A percentile compares a stretch with the other conserved stretches of the same genome.
Evolutionary conservation across 345 rosid species (phyloP).

Genomic region (Syzygium oleosum): DNA sequence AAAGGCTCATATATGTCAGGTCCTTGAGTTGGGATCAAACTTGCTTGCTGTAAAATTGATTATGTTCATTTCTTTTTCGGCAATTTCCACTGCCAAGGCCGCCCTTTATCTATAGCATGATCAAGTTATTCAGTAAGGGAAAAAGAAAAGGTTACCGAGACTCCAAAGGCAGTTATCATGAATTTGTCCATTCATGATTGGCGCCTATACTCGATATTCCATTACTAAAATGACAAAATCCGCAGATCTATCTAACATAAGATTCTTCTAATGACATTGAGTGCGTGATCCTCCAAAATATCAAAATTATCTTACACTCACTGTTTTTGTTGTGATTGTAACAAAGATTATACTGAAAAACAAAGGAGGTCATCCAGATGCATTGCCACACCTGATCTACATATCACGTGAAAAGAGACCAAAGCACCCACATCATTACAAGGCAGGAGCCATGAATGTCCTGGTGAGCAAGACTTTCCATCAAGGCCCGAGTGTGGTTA

Average conservation of each 20-base stretch:
- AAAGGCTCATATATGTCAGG: neutral
- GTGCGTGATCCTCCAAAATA: neutral
- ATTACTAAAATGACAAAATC: neutral
- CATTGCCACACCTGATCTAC: constrained; percentile 50
- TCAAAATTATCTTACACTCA: neutral
- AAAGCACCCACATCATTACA: constrained; percentile 44
- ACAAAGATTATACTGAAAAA: constrained; percentile 51
- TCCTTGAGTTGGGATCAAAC: no score
- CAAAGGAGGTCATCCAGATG: constrained; percentile 15
- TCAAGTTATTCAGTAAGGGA: no score
- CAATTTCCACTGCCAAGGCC: no score
- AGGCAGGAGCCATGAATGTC: constrained; percentile 82
- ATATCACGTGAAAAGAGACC: constrained; percentile 60
- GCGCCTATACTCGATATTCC: neutral
- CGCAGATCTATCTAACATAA: neutral
- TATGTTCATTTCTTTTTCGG: no score
- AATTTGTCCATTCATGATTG: neutral
- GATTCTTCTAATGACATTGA: neutral
- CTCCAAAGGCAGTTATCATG: neutral
- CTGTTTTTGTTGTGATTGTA: neutral
- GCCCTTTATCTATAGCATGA: no score
- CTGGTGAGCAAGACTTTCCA: constrained; percentile 22
- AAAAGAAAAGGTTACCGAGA: no score
- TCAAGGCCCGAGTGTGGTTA: neutral
- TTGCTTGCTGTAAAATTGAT: no score